A percentile compares a stretch with the other conserved stretches of the same genome.
These are phyloP conservation scores for Pythium biforme DNA, from an alignment of 352 stramenopile species.

Conservation along the genomic window DNA sequence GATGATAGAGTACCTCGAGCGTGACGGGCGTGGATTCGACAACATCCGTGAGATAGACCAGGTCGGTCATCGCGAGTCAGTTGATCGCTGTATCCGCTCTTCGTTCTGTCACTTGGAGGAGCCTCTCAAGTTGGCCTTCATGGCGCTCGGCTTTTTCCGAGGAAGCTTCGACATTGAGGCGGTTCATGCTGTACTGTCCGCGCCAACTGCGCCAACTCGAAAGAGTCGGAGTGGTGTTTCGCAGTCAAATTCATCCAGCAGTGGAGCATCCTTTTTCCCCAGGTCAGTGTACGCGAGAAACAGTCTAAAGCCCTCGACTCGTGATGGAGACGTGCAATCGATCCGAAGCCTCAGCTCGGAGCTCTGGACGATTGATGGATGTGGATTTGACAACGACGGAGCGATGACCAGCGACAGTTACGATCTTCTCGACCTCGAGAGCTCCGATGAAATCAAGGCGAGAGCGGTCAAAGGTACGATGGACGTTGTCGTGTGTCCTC, in stretches of 20 bases:
- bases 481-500: not conserved
- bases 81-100: conserved; percentile 78
- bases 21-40: conserved; percentile 66
- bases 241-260: conserved; percentile 28
- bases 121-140: conserved; percentile 70
- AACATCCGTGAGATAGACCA: conserved; percentile 76
- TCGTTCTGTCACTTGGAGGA: conserved; percentile 79
- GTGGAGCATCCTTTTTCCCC: conserved; percentile 36
- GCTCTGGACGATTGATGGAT: conserved; percentile 68
- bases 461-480: conserved; percentile 37
- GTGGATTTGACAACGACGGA: conserved; percentile 74
- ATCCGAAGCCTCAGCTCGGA: conserved; percentile 63
- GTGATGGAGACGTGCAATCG: conserved; percentile 54
- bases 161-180: conserved; percentile 73
- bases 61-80: conserved; percentile 72
- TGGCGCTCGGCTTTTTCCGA: conserved; percentile 81
- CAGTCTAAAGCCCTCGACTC: conserved; percentile 8
- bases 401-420: conserved; percentile 80
- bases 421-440: conserved; percentile 73
- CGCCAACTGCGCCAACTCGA: conserved; percentile 31
- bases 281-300: conserved; percentile 48
- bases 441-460: conserved; percentile 60
- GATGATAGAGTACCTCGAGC: conserved; percentile 81
- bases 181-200: conserved; percentile 66
- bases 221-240: conserved; percentile 9